Conservation (phyloP, 2,329 filamentous ascomycete genomes). For the Fusarium acutatum region DNA sequence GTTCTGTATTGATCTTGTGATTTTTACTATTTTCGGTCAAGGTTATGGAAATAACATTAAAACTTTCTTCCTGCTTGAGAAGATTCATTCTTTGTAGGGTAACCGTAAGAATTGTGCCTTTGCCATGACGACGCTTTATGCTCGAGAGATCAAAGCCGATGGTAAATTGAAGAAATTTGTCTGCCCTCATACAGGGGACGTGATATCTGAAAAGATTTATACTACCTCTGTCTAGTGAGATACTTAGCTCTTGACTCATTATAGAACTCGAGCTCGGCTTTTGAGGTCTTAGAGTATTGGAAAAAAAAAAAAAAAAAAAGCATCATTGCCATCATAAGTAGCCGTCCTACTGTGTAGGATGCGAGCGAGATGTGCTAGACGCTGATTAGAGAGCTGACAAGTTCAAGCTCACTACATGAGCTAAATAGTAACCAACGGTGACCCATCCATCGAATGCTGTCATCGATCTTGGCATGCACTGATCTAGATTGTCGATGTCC, state of each 20-base stretch:
- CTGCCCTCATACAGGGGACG: rapidly evolving
- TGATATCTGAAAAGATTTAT: rapidly evolving
- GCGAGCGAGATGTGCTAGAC: too few relatives aligned
- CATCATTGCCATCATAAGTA: too few relatives aligned
- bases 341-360: too few relatives aligned
- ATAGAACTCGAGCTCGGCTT: rapidly evolving
- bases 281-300: too few relatives aligned
- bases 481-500: rapidly evolving
- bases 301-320: too few relatives aligned
- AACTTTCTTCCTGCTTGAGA: rapidly evolving
- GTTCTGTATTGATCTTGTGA: rapidly evolving
- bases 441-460: rapidly evolving
- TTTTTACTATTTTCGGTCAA: rapidly evolving
- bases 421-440: rapidly evolving
- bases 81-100: background rate
- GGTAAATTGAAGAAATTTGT: rapidly evolving
- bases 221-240: rapidly evolving
- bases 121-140: rapidly evolving
- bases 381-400: too few relatives aligned
- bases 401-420: background rate
- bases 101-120: rapidly evolving
- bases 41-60: rapidly evolving
- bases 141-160: rapidly evolving
- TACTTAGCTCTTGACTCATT: rapidly evolving
- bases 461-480: background rate